Evolutionary conservation across 495 filamentous ascomycete species (phyloP).

Genomic region (Tuber calosporum): DNA sequence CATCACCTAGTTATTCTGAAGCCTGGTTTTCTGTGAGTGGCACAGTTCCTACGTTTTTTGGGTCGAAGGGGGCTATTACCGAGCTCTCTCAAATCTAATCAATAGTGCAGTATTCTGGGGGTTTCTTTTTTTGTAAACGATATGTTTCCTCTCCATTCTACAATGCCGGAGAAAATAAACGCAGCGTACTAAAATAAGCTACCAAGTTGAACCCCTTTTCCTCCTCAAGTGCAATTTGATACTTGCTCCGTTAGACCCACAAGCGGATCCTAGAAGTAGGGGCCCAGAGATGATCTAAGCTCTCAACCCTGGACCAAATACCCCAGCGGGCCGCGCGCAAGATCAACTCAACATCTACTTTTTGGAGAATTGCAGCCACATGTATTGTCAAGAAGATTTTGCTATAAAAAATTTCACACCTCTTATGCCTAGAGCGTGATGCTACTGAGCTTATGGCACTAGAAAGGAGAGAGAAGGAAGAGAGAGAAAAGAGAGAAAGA

Average conservation of each 20-base stretch:
- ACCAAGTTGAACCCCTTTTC: not conserved
- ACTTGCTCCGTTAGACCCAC: not conserved
- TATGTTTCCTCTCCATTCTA: not conserved
- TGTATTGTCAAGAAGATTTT: not conserved
- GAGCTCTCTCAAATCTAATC: no score
- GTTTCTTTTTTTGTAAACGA: not conserved
- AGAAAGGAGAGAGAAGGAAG: not conserved
- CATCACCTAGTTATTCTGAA: not conserved
- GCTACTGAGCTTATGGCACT: not conserved
- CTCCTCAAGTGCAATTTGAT: not conserved
- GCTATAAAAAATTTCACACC: not conserved
- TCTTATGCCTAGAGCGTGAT: not conserved
- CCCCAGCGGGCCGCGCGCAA: no score
- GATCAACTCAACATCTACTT: not conserved
- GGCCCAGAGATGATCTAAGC: not conserved
- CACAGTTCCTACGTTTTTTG: not conserved
- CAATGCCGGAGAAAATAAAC: not conserved
- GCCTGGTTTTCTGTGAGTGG: not conserved
- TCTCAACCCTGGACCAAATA: not conserved
- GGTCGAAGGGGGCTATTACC: not conserved
- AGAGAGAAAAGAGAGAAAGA: not conserved
- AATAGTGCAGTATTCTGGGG: not conserved
- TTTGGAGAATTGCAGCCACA: not conserved
- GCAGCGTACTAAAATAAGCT: no score
- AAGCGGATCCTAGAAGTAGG: not conserved